phyloP scores from a whole-genome alignment of 1,284 basidiomycete species.

The Trametes hirsuta region DNA sequence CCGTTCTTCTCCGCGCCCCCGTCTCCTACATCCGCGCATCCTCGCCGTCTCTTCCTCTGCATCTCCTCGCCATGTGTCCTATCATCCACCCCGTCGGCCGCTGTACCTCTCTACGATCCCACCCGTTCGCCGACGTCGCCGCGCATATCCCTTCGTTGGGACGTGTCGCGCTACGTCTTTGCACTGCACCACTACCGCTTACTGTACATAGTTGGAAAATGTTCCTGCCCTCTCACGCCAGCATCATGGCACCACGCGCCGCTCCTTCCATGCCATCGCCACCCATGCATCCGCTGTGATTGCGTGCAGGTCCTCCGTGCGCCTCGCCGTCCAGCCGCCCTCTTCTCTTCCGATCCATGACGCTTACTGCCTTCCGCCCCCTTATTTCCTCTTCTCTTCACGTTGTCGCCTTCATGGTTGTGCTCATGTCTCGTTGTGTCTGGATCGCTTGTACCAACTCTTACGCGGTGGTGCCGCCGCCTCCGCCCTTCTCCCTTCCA shows the following conservation, averaged over 20 bases:
- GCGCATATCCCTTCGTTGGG: neutral
- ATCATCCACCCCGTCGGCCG: slow-evolving; percentile 11
- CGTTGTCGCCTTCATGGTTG: slow-evolving; percentile 20
- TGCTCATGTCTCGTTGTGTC: slow-evolving; percentile 28
- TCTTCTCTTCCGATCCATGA: slow-evolving; percentile 16
- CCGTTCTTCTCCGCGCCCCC: neutral
- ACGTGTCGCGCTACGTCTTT: slow-evolving; percentile 8
- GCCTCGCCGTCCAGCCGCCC: neutral
- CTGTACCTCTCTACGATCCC: slow-evolving; percentile 18
- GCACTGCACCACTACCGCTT: slow-evolving; percentile 24
- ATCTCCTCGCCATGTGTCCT: slow-evolving; percentile 16
- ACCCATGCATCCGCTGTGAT: slow-evolving; percentile 22
- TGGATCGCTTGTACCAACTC: slow-evolving; percentile 23
- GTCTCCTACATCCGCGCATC: slow-evolving; percentile 3
- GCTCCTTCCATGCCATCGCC: slow-evolving; percentile 22
- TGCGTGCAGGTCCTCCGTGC: slow-evolving; percentile 3
- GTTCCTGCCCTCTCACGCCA: slow-evolving; percentile 18
- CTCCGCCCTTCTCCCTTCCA: neutral
- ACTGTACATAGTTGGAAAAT: slow-evolving; percentile 30
- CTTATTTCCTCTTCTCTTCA: neutral
- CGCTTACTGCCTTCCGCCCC: slow-evolving; percentile 9
- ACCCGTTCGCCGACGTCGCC: slow-evolving; percentile 3
- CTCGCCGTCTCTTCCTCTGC: slow-evolving; percentile 17
- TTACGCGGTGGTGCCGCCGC: slow-evolving; percentile 11
- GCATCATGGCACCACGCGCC: slow-evolving; percentile 20